Percentiles rank a stretch among this genome's conserved stretches.
Evolutionary conservation across 2,329 filamentous ascomycete genomes (phyloP).

Genomic region (Fusarium bulbicola): DNA sequence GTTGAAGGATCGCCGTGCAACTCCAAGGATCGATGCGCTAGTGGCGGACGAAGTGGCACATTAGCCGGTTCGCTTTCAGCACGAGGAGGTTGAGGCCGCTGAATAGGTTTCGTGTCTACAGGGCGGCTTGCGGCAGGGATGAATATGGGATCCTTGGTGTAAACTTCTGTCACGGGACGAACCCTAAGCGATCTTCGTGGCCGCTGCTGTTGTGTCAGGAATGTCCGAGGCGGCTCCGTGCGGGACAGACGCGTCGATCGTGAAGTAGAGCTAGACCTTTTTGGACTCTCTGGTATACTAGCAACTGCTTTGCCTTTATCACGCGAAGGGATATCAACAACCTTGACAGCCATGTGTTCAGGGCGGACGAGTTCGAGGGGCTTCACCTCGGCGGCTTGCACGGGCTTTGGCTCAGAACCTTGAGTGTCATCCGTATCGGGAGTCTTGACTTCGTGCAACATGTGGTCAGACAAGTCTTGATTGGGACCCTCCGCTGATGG

Average conservation of each 20-base stretch:
- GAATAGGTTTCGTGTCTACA: conserved; percentile 11
- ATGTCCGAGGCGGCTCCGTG: conserved; percentile 34
- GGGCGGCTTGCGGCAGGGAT: conserved; percentile 33
- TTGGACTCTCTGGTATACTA: conserved; percentile 10
- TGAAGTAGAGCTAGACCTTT: conserved; percentile 15
- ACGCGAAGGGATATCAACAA: conserved; percentile 30
- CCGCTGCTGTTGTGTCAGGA: conserved; percentile 38
- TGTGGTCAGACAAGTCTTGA: conserved; percentile 4
- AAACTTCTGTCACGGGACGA: conserved; percentile 39
- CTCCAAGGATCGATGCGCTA: conserved; percentile 14
- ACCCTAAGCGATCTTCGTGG: conserved; percentile 29
- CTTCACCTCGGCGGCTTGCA: conserved; percentile 17
- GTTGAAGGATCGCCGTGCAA: conserved; percentile 24
- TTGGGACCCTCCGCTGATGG: background rate
- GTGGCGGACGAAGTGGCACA: conserved; percentile 10
- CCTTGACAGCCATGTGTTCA: conserved; percentile 15
- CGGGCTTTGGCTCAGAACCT: conserved; percentile 11
- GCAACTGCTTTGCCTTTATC: conserved; percentile 31
- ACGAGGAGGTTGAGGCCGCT: conserved; percentile 20
- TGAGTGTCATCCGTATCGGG: conserved; percentile 24
- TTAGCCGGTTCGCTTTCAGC: conserved; percentile 20
- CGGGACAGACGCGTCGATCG: conserved; percentile 22
- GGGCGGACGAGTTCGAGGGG: conserved; percentile 4
- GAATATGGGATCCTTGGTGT: conserved; percentile 40
- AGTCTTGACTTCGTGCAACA: conserved; percentile 6